Percentiles rank a stretch among this genome's conserved stretches.
Conservation (phyloP, 306 rosid genomes). For the Leucaena leucocephala region DNA sequence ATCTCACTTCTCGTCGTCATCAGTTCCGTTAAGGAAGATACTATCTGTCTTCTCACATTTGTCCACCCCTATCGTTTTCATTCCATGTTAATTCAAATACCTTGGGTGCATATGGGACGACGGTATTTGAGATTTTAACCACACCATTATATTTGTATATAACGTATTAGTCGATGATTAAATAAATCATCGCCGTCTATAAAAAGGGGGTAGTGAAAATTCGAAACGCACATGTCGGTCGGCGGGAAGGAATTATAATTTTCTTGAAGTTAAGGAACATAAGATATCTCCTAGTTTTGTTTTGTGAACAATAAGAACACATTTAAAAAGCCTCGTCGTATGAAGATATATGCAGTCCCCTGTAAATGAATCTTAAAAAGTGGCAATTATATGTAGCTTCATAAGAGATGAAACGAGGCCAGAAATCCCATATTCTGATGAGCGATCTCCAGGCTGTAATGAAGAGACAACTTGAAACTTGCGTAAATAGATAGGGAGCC, state of each 20-base stretch:
- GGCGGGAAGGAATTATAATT: background rate
- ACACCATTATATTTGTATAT: no score
- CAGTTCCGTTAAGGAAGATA: background rate
- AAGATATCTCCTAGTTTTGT: no score
- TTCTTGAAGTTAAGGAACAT: no score
- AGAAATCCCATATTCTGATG: background rate
- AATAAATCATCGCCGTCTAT: no score
- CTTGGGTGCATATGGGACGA: background rate
- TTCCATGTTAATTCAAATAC: background rate
- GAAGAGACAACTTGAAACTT: background rate
- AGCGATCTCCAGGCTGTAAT: background rate
- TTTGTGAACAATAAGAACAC: background rate
- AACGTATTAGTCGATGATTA: background rate
- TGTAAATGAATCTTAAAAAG: no score
- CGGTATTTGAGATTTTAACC: background rate
- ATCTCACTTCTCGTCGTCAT: background rate
- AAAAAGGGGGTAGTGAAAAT: background rate
- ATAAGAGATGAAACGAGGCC: background rate
- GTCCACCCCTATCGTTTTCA: background rate
- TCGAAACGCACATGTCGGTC: background rate
- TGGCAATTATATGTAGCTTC: background rate
- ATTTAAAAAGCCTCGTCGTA: background rate
- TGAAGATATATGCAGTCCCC: background rate
- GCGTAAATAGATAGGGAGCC: background rate
- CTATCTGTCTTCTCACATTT: background rate